Base-by-base conservation (phyloP, 1,284 basidiomycete species). In the Uromyces viciae-fabae region DNA sequence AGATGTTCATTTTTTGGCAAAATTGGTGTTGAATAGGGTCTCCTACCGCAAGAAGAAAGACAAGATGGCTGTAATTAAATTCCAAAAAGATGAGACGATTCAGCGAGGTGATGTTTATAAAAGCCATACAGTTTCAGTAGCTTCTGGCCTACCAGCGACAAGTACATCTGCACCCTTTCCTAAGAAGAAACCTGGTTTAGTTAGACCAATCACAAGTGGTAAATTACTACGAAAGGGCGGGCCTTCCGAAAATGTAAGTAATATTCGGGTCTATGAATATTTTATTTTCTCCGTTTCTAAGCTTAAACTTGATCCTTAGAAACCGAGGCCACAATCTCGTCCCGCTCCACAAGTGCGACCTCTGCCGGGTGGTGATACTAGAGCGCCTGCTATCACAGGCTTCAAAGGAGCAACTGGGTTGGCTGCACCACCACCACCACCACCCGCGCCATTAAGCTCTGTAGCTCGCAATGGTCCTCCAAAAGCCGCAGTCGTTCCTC, bases 1-100 rank as follows among this genome's bases (percentile, higher is more conserved):
- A 38, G 11, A 0, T n/a, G 36, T 77, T 46, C 36, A 74, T 42
- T 2, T 69, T 5, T 33, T 71, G 8, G 17, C n/a, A n/a, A n/a
- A 33, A 31, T 58, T n/a, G 19, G 33, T 40, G 31, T 9, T 36
- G 40, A 33, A 14, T 81, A 95, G 93, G 1, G 88, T 97, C 82
- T 90, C 93, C 71, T 99, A 97, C 86, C 89, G 90, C 56, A 99
- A 99, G 89, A 99, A 98, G 90, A 98, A 95, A 87, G 95, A 96
- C 84, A 99, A 99, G 88, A 91, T 91, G 85, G 91, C 92, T 1
- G 88, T 90, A 79, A 94, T 99, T 87, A 93, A 93, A 85, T 92
- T 94, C 83, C 87, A 92, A 84, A 98, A 94, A 88, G 95, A 98
- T 85, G 94, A 97, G 86, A 91, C 91, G 15, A 87, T 96, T 25